Percentiles rank a stretch among this genome's conserved stretches.
Evolutionary conservation across 352 stramenopile species (phyloP).

Genomic region (Globisporangium uncinulatum): DNA sequence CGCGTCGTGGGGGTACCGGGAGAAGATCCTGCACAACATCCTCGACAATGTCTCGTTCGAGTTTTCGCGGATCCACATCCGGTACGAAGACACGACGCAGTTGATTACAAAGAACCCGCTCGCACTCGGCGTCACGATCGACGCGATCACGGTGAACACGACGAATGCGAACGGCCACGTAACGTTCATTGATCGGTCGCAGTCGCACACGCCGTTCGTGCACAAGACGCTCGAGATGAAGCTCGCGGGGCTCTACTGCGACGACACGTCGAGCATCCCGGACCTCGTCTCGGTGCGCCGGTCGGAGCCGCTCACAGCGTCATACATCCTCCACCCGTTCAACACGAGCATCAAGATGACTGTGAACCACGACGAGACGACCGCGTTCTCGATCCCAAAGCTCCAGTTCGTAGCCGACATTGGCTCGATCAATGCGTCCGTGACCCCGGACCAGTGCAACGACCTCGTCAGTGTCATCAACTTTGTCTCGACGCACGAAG

Average conservation of each 20-base stretch:
- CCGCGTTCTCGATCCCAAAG: constrained; percentile 58
- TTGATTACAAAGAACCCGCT: constrained; percentile 52
- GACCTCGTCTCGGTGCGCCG: constrained; percentile 20
- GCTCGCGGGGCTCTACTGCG: constrained; percentile 59
- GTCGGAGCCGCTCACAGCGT: constrained; percentile 15
- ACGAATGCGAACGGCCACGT: constrained; percentile 80
- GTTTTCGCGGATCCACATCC: constrained; percentile 77
- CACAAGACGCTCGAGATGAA: constrained; percentile 66
- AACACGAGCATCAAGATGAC: constrained; percentile 73
- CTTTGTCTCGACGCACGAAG: constrained; percentile 74
- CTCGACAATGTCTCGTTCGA: constrained; percentile 82
- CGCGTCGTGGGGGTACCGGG: constrained; percentile 62
- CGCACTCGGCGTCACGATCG: constrained; percentile 66
- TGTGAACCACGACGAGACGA: constrained; percentile 69
- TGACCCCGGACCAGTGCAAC: constrained; percentile 72
- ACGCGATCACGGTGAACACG: constrained; percentile 60
- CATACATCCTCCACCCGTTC: constrained; percentile 72
- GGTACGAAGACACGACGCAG: constrained; percentile 74
- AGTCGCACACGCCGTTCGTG: constrained; percentile 76
- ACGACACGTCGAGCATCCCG: constrained; percentile 28
- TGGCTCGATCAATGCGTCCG: constrained; percentile 50
- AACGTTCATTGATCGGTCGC: constrained; percentile 71
- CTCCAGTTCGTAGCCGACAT: constrained; percentile 68
- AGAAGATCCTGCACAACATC: constrained; percentile 82
- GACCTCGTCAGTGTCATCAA: constrained; percentile 72